A percentile compares a stretch with the other conserved stretches of the same genome.
phyloP scores from a whole-genome alignment of 1,284 basidiomycete species.

The Ustilago shanxiensis region DNA sequence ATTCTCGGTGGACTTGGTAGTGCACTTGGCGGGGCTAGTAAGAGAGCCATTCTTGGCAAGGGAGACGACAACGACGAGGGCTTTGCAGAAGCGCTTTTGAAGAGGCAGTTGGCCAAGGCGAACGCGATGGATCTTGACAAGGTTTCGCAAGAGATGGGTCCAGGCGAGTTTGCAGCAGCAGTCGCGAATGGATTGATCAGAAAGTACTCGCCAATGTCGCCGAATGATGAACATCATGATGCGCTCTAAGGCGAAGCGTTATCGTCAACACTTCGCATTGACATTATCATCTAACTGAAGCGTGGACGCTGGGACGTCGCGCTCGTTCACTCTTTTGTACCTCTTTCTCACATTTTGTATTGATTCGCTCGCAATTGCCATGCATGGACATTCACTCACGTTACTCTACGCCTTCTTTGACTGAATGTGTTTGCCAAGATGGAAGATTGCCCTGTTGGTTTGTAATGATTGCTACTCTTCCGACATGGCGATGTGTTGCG shows the following conservation, averaged over 20 bases:
- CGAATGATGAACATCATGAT: constrained; percentile 25
- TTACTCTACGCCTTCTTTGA: neutral
- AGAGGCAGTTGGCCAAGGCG: constrained; percentile 25
- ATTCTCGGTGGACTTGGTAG: constrained; percentile 25
- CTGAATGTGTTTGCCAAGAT: neutral
- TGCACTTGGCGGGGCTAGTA: constrained; percentile 6
- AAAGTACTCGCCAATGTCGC: constrained; percentile 17
- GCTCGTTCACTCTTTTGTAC: neutral
- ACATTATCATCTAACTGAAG: neutral
- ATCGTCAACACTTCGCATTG: neutral
- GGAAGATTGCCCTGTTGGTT: neutral
- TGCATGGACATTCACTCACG: constrained; percentile 34
- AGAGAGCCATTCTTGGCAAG: constrained; percentile 10
- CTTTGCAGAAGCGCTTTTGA: constrained; percentile 9
- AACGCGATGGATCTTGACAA: constrained; percentile 19
- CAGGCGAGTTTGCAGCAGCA: constrained; percentile 33
- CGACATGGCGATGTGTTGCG: too few relatives aligned
- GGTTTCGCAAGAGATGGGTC: constrained; percentile 24
- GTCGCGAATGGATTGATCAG: constrained; percentile 31
- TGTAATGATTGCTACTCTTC: neutral
- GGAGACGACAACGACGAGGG: neutral
- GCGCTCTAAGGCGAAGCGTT: constrained; percentile 18
- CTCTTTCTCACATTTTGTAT: neutral
- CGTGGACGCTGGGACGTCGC: neutral
- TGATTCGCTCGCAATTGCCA: constrained; percentile 20